A percentile compares a stretch with the other conserved stretches of the same genome.
Evolutionary conservation across 345 rosid species (phyloP).

Genomic region (Carallia brachiata): DNA sequence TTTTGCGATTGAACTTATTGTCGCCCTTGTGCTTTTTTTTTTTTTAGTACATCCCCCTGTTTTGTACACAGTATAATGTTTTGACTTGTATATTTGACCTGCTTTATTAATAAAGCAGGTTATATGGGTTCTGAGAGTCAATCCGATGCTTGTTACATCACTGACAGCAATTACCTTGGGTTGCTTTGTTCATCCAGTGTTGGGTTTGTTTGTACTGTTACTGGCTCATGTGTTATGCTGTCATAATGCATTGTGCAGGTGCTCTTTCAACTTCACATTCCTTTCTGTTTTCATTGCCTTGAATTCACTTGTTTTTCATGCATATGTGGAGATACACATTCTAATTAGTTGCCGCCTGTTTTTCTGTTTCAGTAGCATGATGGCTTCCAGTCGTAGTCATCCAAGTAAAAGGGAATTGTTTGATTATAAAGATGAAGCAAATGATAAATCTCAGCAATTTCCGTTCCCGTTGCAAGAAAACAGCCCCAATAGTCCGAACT

Average conservation of each 20-base stretch:
- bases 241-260: conserved; percentile 84
- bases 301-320: conserved; percentile 6
- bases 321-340: conserved; percentile 8
- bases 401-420: conserved; percentile 47
- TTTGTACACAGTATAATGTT: conserved; percentile 8
- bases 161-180: conserved; percentile 57
- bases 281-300: not conserved
- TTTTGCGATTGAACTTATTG: not conserved
- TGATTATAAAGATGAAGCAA: conserved; percentile 38
- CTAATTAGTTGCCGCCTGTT: conserved; percentile 30
- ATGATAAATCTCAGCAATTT: conserved; percentile 37
- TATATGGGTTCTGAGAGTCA: conserved; percentile 59
- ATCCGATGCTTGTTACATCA: conserved; percentile 52
- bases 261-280: conserved; percentile 11
- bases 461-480: conserved; percentile 35
- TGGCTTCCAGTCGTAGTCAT: conserved; percentile 62
- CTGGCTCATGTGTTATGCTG: conserved; percentile 65
- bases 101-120: conserved; percentile 51
- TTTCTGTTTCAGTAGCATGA: conserved; percentile 55
- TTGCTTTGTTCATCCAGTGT: conserved; percentile 80
- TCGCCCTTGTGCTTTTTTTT: not conserved
- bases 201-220: conserved; percentile 71
- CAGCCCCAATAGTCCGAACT: conserved; percentile 38
- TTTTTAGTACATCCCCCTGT: not conserved
- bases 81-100: conserved; percentile 10